Conservation (phyloP, 805 yeast species). For the Middelhovenomyces tepae region DNA sequence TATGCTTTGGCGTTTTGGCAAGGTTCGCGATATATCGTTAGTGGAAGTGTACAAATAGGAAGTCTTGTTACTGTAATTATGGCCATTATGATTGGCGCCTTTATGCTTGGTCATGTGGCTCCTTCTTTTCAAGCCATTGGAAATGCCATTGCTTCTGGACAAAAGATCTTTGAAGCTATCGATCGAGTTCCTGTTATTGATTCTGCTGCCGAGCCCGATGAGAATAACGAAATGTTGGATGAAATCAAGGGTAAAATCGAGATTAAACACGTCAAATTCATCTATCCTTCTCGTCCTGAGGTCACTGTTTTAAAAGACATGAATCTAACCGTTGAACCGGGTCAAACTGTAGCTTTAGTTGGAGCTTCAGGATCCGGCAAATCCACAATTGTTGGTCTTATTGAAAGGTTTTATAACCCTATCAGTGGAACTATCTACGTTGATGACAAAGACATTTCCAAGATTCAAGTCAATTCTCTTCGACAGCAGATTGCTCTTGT, state of each 20-base stretch:
- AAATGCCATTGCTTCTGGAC: conserved; percentile 33
- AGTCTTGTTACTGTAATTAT: conserved; percentile 29
- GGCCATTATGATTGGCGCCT: conserved; percentile 36
- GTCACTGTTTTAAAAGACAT: conserved; percentile 76
- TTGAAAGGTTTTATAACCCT: conserved; percentile 84
- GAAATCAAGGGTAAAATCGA: conserved; percentile 52
- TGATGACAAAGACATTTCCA: conserved; percentile 75
- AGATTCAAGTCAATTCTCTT: conserved; percentile 64
- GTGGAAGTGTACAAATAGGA: conserved; percentile 27
- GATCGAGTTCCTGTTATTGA: conserved; percentile 35
- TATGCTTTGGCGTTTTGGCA: conserved; percentile 37
- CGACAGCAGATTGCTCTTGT: conserved; percentile 78
- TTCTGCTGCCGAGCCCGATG: conserved; percentile 20
- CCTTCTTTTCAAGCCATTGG: conserved; percentile 32
- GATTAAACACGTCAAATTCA: conserved; percentile 80
- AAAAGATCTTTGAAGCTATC: conserved; percentile 34
- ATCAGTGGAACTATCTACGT: conserved; percentile 62
- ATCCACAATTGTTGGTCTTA: conserved; percentile 76
- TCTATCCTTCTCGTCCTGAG: conserved; percentile 71
- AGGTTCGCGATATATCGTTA: conserved; percentile 31
- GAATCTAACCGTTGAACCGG: conserved; percentile 72
- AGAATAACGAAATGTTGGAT: conserved; percentile 19
- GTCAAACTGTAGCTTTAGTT: conserved; percentile 85
- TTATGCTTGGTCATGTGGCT: conserved; percentile 33
- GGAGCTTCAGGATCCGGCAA: conserved; percentile 97